Conservation (phyloP, 2,329 filamentous ascomycete species). For the Fusarium brevicatenulatum region DNA sequence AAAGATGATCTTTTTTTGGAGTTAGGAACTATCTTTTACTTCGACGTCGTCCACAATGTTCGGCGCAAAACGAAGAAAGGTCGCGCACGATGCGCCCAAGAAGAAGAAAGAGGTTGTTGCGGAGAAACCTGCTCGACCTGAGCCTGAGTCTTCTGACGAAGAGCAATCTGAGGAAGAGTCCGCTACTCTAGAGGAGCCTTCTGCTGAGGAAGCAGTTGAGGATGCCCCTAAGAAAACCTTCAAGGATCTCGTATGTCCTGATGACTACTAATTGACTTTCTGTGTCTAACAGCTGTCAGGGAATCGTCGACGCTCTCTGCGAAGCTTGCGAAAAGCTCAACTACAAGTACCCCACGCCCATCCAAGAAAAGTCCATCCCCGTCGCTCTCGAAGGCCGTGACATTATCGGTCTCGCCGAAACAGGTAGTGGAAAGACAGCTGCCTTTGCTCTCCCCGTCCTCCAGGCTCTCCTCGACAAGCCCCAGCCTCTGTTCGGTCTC, state of each 20-base stretch:
- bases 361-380: slow-evolving; percentile 88
- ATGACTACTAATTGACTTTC: neutral
- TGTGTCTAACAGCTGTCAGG: slow-evolving; percentile 56
- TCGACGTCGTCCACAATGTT: slow-evolving; percentile 47
- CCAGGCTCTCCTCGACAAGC: slow-evolving; percentile 88
- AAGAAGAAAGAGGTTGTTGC: slow-evolving; percentile 30
- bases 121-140: slow-evolving; percentile 19
- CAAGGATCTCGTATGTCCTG: slow-evolving; percentile 65
- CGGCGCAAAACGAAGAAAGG: slow-evolving; percentile 55
- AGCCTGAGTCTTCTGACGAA: slow-evolving; percentile 30
- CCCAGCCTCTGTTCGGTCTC: slow-evolving; percentile 86
- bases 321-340: slow-evolving; percentile 86
- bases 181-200: slow-evolving; percentile 48
- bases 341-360: slow-evolving; percentile 88
- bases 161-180: slow-evolving; percentile 48
- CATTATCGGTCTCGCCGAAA: slow-evolving; percentile 93
- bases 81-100: slow-evolving; percentile 45
- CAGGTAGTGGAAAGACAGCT: slow-evolving; percentile 94
- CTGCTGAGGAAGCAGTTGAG: slow-evolving; percentile 45
- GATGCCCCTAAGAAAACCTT: slow-evolving; percentile 71
- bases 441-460: slow-evolving; percentile 94
- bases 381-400: slow-evolving; percentile 82
- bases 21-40: neutral
- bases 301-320: slow-evolving; percentile 86
- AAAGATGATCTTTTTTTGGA: slow-evolving; percentile 13